Conservation (phyloP, 2,329 filamentous ascomycete genomes). For the Calonectria henricotiae region DNA sequence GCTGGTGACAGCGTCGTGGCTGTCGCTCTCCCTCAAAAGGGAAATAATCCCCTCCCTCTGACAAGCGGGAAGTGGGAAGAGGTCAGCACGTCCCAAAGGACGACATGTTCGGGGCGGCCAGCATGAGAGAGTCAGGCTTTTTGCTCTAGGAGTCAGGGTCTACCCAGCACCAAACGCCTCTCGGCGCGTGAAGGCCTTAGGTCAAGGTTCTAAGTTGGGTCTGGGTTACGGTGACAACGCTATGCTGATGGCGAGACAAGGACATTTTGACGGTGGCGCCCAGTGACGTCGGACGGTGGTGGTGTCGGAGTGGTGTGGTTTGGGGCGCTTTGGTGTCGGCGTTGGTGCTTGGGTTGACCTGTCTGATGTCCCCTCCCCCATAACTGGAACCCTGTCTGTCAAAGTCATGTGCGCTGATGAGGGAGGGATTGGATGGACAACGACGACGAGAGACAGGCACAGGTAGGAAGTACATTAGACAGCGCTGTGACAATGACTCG, state of each 20-base stretch:
- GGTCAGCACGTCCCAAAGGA: conserved; percentile 32
- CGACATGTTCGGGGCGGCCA: conserved; percentile 40
- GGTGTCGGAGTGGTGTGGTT: conserved; percentile 53
- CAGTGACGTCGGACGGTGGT: conserved; percentile 49
- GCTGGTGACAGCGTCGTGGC: conserved; percentile 13
- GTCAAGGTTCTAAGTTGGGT: conserved; percentile 20
- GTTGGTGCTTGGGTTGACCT: conserved; percentile 29
- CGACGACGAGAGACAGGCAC: conserved; percentile 17
- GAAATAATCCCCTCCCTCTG: conserved; percentile 4
- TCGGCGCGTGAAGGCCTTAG: conserved; percentile 13
- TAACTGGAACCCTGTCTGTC: conserved; percentile 33
- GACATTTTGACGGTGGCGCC: conserved; percentile 13
- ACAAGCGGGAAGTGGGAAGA: conserved; percentile 39
- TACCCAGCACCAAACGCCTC: conserved; percentile 19
- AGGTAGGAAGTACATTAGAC: conserved; percentile 15
- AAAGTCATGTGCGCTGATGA: conserved; percentile 38
- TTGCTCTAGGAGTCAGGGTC: conserved; percentile 14
- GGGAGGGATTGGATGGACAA: conserved; percentile 20
- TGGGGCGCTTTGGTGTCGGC: conserved; percentile 1
- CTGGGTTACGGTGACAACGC: conserved; percentile 21
- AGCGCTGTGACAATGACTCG: conserved; percentile 7
- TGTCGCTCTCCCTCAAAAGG: conserved; percentile 2
- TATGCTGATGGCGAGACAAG: conserved; percentile 17
- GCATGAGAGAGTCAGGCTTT: conserved; percentile 39
- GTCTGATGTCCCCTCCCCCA: conserved; percentile 2